Conservation (phyloP, 2,329 filamentous ascomycete species). For the Meredithiella fracta region DNA sequence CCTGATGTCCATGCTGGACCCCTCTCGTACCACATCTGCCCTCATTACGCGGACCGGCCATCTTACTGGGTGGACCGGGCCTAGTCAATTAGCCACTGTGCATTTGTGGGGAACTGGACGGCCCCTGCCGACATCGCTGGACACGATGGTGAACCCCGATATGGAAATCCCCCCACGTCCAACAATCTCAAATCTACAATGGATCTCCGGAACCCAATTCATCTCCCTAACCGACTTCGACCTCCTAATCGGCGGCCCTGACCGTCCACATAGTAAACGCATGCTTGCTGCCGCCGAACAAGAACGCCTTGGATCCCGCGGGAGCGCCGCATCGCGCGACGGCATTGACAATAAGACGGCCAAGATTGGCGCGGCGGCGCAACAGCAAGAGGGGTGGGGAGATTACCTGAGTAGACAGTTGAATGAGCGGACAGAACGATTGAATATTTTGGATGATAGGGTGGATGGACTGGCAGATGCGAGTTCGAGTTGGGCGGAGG, state of each 20-base stretch:
- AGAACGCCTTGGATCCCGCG: not conserved
- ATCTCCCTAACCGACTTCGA: conserved; percentile 79
- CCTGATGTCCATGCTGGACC: conserved; percentile 54
- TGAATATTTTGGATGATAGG: conserved; percentile 66
- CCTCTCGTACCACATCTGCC: conserved; percentile 51
- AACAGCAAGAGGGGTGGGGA: conserved; percentile 45
- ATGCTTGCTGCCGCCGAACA: conserved; percentile 43
- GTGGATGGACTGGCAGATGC: conserved; percentile 71
- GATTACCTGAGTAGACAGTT: conserved; percentile 76
- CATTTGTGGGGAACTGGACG: conserved; percentile 68
- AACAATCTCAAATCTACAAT: conserved; percentile 88
- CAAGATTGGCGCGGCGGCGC: conserved; percentile 15
- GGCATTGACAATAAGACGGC: conserved; percentile 5
- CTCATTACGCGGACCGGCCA: conserved; percentile 64
- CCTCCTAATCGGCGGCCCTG: conserved; percentile 72
- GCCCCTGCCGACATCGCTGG: conserved; percentile 43
- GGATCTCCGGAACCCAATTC: conserved; percentile 90
- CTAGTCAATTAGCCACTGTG: conserved; percentile 69
- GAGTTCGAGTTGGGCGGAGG: conserved; percentile 69
- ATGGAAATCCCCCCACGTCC: conserved; percentile 61
- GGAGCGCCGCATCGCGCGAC: not conserved
- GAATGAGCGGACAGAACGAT: conserved; percentile 76
- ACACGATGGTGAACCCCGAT: conserved; percentile 64
- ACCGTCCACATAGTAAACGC: conserved; percentile 72
- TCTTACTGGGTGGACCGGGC: conserved; percentile 74